Percentiles rank a stretch among this genome's conserved stretches.
phyloP scores from a whole-genome alignment of 352 stramenopile species.

The Phytophthora litchii region DNA sequence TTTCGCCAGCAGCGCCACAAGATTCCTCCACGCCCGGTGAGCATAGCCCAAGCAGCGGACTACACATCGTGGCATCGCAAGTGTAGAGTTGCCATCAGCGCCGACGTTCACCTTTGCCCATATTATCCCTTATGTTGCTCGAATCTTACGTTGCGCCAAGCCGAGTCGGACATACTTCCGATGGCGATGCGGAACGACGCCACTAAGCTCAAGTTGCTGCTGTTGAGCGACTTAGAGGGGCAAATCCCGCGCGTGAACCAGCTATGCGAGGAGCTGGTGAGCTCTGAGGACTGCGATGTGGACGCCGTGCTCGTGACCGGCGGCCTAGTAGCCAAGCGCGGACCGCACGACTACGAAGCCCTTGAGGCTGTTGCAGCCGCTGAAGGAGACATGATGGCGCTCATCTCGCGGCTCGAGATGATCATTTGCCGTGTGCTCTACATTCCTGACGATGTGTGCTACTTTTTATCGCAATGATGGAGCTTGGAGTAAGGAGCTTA shows the following conservation, averaged over 20 bases:
- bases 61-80: conserved; percentile 4
- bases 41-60: conserved; percentile 12
- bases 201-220: conserved; percentile 70
- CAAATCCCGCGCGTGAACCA: conserved; percentile 73
- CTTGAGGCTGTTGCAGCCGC: conserved; percentile 69
- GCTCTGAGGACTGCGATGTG: conserved; percentile 67
- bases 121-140: too few relatives aligned
- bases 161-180: background rate
- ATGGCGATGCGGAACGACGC: conserved; percentile 22
- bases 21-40: background rate
- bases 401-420: conserved; percentile 87
- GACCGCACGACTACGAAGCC: conserved; percentile 54
- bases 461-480: background rate
- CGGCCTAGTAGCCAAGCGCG: conserved; percentile 56
- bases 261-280: conserved; percentile 77
- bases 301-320: conserved; percentile 81
- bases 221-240: conserved; percentile 74
- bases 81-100: background rate
- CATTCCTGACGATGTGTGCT: conserved; percentile 64
- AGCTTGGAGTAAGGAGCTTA: conserved; percentile 8
- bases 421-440: conserved; percentile 89
- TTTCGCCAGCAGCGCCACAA: conserved; percentile 14
- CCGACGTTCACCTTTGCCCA: too few relatives aligned
- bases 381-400: conserved; percentile 90
- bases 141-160: conserved; percentile 5